These are phyloP conservation scores for Flueggea neowawraea DNA, from an alignment of 441 rosid species.

Conservation along the genomic window DNA sequence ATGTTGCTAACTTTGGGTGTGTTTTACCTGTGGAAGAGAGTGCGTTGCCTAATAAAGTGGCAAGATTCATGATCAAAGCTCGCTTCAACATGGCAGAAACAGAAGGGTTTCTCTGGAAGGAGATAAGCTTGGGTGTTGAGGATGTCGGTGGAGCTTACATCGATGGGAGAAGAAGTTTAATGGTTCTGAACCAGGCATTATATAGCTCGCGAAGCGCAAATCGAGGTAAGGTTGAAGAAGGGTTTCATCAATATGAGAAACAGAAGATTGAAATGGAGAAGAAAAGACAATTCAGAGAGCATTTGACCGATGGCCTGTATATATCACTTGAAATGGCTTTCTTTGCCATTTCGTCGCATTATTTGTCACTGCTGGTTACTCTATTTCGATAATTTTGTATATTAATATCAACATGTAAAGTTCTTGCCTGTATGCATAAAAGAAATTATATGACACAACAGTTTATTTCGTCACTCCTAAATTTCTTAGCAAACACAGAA, in stretches of 20 bases:
- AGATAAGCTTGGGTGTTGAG: slow-evolving; percentile 27
- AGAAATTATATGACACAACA: no score
- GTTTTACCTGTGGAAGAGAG: slow-evolving; percentile 22
- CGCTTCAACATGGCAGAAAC: slow-evolving; percentile 15
- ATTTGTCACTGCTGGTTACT: no score
- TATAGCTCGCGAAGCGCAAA: slow-evolving; percentile 17
- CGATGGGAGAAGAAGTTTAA: slow-evolving; percentile 14
- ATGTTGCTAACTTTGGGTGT: slow-evolving; percentile 25
- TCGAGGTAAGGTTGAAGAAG: slow-evolving; percentile 9
- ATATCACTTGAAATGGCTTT: slow-evolving; percentile 16
- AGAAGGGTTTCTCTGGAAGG: slow-evolving; percentile 11
- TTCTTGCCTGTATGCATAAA: no score
- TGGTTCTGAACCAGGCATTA: slow-evolving; percentile 25
- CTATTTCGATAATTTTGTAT: no score
- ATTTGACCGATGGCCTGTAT: slow-evolving; percentile 19
- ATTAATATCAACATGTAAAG: no score
- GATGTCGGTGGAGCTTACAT: slow-evolving; percentile 19
- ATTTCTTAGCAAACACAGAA: not conserved
- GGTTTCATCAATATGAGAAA: slow-evolving; percentile 13
- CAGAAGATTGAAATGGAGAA: slow-evolving; percentile 13
- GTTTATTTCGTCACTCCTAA: no score
- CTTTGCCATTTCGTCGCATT: slow-evolving; percentile 12
- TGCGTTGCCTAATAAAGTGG: slow-evolving; percentile 15
- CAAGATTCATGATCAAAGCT: slow-evolving; percentile 20
- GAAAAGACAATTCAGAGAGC: slow-evolving; percentile 8